A percentile compares a stretch with the other conserved stretches of the same genome.
Conservation (phyloP, 306 rosid genomes). For the Rubus idaeus region DNA sequence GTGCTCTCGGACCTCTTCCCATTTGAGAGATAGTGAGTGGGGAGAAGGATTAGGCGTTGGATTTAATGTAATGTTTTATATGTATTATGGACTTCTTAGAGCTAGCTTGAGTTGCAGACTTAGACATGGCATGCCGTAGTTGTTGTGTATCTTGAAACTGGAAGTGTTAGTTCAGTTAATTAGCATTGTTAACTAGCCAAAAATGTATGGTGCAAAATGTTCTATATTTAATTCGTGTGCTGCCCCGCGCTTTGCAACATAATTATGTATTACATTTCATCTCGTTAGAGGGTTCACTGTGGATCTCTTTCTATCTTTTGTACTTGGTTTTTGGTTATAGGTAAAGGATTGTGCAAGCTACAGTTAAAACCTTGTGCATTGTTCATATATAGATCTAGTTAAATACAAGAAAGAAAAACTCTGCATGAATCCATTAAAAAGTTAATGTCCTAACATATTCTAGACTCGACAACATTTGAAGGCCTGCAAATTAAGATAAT, state of each 20-base stretch:
- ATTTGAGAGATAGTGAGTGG: conserved; percentile 2
- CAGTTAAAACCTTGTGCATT: neutral
- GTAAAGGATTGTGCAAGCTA: too few species aligned
- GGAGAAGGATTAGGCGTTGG: neutral
- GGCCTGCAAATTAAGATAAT: conserved; percentile 80
- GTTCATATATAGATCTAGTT: conserved; percentile 24
- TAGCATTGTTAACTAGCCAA: neutral
- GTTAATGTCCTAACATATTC: neutral
- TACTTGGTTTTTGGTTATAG: too few species aligned
- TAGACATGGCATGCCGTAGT: neutral
- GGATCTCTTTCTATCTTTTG: too few species aligned
- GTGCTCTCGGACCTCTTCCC: neutral
- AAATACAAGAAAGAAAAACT: conserved; percentile 20
- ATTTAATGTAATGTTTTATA: neutral
- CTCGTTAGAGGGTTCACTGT: too few species aligned
- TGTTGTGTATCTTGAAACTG: neutral
- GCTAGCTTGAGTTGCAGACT: neutral
- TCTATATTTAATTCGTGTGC: neutral
- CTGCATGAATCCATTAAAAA: neutral
- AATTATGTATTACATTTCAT: neutral
- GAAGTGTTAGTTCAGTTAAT: neutral
- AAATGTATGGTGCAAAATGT: too few species aligned
- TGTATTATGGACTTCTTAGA: neutral
- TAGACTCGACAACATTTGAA: conserved; percentile 45
- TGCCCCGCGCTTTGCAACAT: neutral